Evolutionary conservation across 2,329 filamentous ascomycete genomes (phyloP).

Genomic region (Aspergillus sp.): DNA sequence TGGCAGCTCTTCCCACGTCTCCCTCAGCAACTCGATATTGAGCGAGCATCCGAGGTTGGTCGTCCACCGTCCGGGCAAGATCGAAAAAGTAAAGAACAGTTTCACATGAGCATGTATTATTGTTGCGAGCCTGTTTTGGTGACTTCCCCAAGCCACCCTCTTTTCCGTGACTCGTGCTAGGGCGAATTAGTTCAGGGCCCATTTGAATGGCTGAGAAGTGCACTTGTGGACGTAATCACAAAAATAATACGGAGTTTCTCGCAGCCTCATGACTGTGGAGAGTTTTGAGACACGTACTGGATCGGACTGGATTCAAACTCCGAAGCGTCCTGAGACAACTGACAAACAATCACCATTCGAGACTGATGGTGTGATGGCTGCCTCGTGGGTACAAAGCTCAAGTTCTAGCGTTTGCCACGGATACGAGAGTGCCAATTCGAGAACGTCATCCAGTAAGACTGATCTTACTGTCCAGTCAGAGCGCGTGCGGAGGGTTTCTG

Average conservation of each 20-base stretch:
- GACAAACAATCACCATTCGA: not conserved
- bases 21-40: not conserved
- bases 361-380: slow-evolving; percentile 9
- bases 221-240: not conserved
- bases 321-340: not conserved
- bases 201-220: not conserved
- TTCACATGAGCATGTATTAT: slow-evolving; percentile 8
- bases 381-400: slow-evolving; percentile 6
- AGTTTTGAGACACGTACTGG: not conserved
- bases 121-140: not conserved
- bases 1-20: not conserved
- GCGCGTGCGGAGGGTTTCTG: not conserved
- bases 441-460: slow-evolving; percentile 1
- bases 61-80: not conserved
- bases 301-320: not conserved
- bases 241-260: not conserved
- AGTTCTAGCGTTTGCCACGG: slow-evolving; percentile 4
- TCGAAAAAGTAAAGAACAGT: slow-evolving; percentile 10
- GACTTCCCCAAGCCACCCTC: slow-evolving; percentile 1
- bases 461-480: not conserved
- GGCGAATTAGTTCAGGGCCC: not conserved
- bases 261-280: not conserved
- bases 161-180: not conserved
- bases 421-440: slow-evolving; percentile 10
- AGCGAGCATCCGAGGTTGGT: slow-evolving; percentile 10